A percentile compares a stretch with the other conserved stretches of the same genome.
These are phyloP conservation scores for Populus davidiana DNA, from an alignment of 345 rosid genomes.

Conservation along the genomic window DNA sequence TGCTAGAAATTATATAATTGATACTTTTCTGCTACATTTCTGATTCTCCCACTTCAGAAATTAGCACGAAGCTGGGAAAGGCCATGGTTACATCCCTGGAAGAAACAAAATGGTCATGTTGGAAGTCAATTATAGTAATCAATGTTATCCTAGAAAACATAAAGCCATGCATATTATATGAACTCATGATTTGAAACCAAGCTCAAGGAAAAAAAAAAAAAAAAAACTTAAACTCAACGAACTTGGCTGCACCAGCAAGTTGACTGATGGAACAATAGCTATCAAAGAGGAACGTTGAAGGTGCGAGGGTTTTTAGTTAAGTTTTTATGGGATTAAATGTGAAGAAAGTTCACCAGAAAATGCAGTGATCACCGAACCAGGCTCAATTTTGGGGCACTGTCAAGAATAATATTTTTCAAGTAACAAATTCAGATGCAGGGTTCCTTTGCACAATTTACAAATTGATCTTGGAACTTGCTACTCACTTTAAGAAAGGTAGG, in stretches of 20 bases:
- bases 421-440: not conserved
- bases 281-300: not conserved
- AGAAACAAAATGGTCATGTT: not conserved
- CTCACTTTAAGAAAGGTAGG: slow-evolving; percentile 79
- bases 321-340: not conserved
- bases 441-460: not conserved
- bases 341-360: not conserved
- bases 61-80: slow-evolving; percentile 70
- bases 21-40: slow-evolving; percentile 30
- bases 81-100: slow-evolving; percentile 74
- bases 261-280: not conserved
- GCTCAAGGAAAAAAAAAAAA: no score
- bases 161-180: not conserved
- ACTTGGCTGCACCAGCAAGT: not conserved
- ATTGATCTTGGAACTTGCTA: not conserved
- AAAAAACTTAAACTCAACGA: not conserved
- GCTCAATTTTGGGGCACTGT: not conserved
- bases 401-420: not conserved
- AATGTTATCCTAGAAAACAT: not conserved
- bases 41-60: slow-evolving; percentile 59
- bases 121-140: not conserved
- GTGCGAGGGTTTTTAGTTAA: not conserved
- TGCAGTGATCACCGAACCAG: not conserved
- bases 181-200: not conserved
- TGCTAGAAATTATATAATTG: not conserved